Base-by-base conservation (phyloP, 345 rosid genomes). In the Syzygium aromaticum region DNA sequence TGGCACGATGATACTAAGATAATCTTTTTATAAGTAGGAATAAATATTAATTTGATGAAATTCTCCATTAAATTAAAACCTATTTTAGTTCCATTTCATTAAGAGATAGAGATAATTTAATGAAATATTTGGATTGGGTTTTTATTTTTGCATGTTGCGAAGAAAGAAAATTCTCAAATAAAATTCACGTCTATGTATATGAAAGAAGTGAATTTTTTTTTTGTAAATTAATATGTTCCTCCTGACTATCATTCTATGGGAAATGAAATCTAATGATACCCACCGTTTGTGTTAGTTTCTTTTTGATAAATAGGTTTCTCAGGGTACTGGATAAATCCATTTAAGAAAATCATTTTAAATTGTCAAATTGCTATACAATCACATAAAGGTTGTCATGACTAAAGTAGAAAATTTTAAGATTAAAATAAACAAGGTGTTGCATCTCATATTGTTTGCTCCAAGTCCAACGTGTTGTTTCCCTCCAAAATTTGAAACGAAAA, bases 301-400 rank as follows among this genome's bases (percentile, higher is more conserved):
- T 56, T 57, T 57, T 4, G 63, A 57, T n/a, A 25, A 56, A 23
- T n/a, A 61, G 4, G 73, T 59, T 14, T 61, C 0, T 13, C 14
- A 13, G 38, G 19, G 13, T n/a, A 28, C 19, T n/a, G 9, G 73
- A 7, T 16, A 17, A 7, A n/a, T 61, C 33, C 6, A 13, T 7
- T 13, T 13, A 61, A n/a, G 1, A 61, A 61, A 61, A 7, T n/a
- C 73, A n/a, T n/a, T n/a, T 61, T n/a, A 61, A n/a, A n/a, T 61
- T 4, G 0, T n/a, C 15, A 14, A n/a, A 61, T 61, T 13, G n/a
- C 14, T 13, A 13, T 6, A n/a, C 19, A 61, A n/a, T 61, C 0
- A 0, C 28, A 25, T 57, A 57, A 57, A 57, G 15, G 7, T n/a
- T 1, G 33, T 61, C 8, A 61, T 5, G n/a, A 61, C 2, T 61